phyloP scores from a whole-genome alignment of 306 rosid genomes.

The Myrica gale region DNA sequence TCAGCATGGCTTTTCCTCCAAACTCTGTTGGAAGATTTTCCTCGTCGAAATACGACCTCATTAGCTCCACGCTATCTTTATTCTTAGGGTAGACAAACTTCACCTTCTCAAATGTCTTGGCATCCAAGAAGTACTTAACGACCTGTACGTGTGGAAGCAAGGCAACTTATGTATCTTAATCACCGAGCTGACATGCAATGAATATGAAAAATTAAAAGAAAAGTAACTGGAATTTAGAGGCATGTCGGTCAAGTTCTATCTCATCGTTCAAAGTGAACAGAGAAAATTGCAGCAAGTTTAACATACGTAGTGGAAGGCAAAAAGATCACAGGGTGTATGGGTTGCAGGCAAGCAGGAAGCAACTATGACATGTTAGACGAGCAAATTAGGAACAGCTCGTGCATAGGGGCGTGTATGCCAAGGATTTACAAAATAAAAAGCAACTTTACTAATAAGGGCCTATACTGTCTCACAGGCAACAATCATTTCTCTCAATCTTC shows the following conservation, averaged over 20 bases:
- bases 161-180: background rate
- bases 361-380: background rate
- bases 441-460: background rate
- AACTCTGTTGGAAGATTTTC: constrained; percentile 77
- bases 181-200: background rate
- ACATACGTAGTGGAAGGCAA: background rate
- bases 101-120: constrained; percentile 83
- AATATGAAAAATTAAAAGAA: background rate
- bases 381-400: background rate
- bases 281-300: background rate
- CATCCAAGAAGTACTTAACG: constrained; percentile 81
- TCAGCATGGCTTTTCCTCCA: constrained; percentile 71
- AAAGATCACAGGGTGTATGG: background rate
- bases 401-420: background rate
- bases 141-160: constrained; percentile 47
- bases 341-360: background rate
- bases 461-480: background rate
- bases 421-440: background rate
- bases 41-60: constrained; percentile 74
- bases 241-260: background rate
- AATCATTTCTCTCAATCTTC: background rate
- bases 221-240: background rate
- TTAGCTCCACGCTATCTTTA: constrained; percentile 77
- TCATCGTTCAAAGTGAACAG: background rate
- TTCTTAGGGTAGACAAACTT: constrained; percentile 78